Evolutionary conservation across 352 stramenopile genomes (phyloP).

Genomic region (Pseudoperonospora humuli): DNA sequence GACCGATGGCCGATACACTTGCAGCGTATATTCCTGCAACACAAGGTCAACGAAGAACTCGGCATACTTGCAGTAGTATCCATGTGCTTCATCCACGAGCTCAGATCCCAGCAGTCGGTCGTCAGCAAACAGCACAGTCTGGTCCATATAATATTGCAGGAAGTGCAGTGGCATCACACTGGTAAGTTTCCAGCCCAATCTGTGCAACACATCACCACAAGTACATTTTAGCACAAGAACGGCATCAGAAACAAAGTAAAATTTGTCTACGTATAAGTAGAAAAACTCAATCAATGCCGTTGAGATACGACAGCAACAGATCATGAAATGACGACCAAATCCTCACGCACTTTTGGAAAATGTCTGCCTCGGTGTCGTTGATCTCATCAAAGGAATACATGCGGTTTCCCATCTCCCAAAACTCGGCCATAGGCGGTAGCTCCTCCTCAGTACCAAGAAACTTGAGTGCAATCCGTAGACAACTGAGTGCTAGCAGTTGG

Average conservation of each 20-base stretch:
- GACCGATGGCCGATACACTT: slow-evolving; percentile 76
- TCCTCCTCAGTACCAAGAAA: slow-evolving; percentile 72
- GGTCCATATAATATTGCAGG: slow-evolving; percentile 67
- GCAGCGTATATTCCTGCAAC: slow-evolving; percentile 77
- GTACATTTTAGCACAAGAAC: slow-evolving; percentile 19
- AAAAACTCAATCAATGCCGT: slow-evolving; percentile 14
- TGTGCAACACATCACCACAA: slow-evolving; percentile 19
- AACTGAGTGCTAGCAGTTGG: slow-evolving; percentile 75
- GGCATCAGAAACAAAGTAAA: not conserved
- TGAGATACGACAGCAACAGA: not conserved
- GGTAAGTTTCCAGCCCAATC: slow-evolving; percentile 63
- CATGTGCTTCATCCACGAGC: slow-evolving; percentile 65
- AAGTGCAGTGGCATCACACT: slow-evolving; percentile 75
- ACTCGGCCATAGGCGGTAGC: slow-evolving; percentile 70
- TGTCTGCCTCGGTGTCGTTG: slow-evolving; percentile 55
- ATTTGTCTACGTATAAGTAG: not conserved
- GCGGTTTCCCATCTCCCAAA: slow-evolving; percentile 81
- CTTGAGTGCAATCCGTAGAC: slow-evolving; percentile 76
- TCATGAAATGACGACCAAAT: slow-evolving; percentile 4
- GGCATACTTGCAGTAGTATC: slow-evolving; percentile 79
- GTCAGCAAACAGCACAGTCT: slow-evolving; percentile 72
- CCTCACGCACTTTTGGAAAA: slow-evolving; percentile 33
- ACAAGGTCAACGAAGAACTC: slow-evolving; percentile 84
- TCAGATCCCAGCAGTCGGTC: slow-evolving; percentile 65
- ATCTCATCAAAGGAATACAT: slow-evolving; percentile 84